Evolutionary conservation across 805 yeast species (phyloP), one percentile per base, ranked within the genome.

Genomic region (Myxozyma neotropica): DNA sequence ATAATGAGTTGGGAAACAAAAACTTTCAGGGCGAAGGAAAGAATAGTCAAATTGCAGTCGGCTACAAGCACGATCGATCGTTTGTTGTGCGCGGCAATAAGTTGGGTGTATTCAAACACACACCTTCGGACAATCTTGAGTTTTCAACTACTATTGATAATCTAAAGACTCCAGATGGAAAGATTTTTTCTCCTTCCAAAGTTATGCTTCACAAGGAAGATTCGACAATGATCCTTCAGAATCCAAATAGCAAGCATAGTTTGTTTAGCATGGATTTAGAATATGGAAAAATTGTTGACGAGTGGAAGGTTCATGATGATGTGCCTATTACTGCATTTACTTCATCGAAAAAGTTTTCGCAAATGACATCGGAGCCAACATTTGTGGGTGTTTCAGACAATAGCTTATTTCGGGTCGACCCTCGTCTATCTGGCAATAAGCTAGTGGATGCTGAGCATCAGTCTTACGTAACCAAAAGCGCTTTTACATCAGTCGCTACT

Each of bases 231-330:
- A 77, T 91, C 29, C 70, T 91, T 66, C 89, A 86, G 68, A 84
- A 83, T 68, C 75, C 78, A 1, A 69, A 72, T 3, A 74, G 78
- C 42, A 68, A 69, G 23, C 74, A 78, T 44, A 78, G 76, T 31
- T 71, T 91, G 49, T 88, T 80, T 74, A 81, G 83, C 66, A 81
- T 90, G 90, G 97, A 91, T 74, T 73, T 91, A 50, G 87, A 82
- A 69, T 80, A 83, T 58, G 97, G 96, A 13, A 78, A 85, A 69
- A 80, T 91, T 54, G 87, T 91, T n/a, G 96, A 91, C 70, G 94
- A 89, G 70, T 91, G 96, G 94, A 75, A 80, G 36, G 78, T 87
- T 21, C 68, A 71, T 23, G 78, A 77, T 26, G 80, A 80, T 53
- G 74, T 74, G 26, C 63, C 78, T 6, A 77, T 83, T 19, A 77